These are phyloP conservation scores for Dispira simplex DNA, from an alignment of 192 early-diverging fungal genomes.

Conservation along the genomic window DNA sequence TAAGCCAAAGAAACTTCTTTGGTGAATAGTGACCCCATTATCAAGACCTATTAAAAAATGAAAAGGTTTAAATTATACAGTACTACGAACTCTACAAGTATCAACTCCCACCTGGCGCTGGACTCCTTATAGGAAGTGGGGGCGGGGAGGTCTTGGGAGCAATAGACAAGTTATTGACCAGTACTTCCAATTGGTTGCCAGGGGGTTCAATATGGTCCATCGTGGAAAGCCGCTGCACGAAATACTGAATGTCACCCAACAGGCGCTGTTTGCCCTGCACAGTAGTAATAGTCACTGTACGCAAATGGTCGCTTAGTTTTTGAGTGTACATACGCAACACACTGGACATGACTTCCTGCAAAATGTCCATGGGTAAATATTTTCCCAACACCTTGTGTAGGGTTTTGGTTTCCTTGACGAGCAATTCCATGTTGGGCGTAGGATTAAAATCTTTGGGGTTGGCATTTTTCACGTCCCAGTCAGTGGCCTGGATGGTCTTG, in stretches of 20 bases:
- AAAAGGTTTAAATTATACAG: too few species aligned
- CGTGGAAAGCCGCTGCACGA: conserved; percentile 42
- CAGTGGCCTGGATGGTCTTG: conserved; percentile 46
- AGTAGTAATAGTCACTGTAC: conserved; percentile 22
- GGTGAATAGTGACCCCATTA: too few species aligned
- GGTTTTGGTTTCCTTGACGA: conserved; percentile 82
- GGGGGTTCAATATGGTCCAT: conserved; percentile 59
- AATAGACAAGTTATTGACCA: conserved; percentile 52
- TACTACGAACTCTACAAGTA: too few species aligned
- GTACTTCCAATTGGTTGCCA: conserved; percentile 54
- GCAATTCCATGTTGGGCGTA: conserved; percentile 56
- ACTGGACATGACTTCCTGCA: conserved; percentile 62
- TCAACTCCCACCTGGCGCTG: too few species aligned
- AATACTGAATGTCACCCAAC: conserved; percentile 61
- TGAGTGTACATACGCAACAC: conserved; percentile 66
- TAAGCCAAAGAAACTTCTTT: too few species aligned
- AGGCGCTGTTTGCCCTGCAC: conserved; percentile 38
- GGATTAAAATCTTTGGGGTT: conserved; percentile 14
- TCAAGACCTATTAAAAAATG: too few species aligned
- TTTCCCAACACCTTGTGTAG: conserved; percentile 85
- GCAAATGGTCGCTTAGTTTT: conserved; percentile 56
- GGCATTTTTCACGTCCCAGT: conserved; percentile 22
- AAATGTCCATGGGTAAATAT: conserved; percentile 53
- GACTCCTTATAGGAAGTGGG: too few species aligned
- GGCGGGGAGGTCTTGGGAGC: background rate